These are phyloP conservation scores for Didymella exigua DNA, from an alignment of 2,329 filamentous ascomycete genomes.

Conservation along the genomic window DNA sequence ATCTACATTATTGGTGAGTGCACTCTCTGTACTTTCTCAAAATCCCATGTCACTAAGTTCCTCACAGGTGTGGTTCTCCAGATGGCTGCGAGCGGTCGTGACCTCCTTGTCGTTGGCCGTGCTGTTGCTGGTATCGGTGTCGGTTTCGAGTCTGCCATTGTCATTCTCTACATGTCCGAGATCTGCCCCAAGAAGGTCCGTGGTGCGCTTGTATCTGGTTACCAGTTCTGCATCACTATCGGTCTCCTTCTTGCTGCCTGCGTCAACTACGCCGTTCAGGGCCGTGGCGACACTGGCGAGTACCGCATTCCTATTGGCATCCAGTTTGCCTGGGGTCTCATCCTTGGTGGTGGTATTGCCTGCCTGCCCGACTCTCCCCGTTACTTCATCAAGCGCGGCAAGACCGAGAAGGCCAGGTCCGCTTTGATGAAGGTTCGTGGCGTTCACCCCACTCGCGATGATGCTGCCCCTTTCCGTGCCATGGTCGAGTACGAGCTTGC, in stretches of 20 bases:
- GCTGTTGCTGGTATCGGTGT: constrained; percentile 41
- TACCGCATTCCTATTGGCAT: constrained; percentile 76
- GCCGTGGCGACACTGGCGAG: constrained; percentile 62
- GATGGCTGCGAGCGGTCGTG: constrained; percentile 12
- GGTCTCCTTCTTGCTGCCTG: constrained; percentile 68
- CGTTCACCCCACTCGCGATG: constrained; percentile 12
- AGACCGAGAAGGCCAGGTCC: constrained; percentile 65
- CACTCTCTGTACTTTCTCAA: constrained; percentile 14
- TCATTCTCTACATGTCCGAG: constrained; percentile 72
- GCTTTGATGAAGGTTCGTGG: constrained; percentile 65
- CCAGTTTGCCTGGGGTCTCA: constrained; percentile 72
- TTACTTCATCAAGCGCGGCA: constrained; percentile 57
- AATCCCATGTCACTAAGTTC: constrained; percentile 19
- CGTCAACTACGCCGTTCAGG: constrained; percentile 64
- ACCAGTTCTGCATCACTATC: constrained; percentile 71
- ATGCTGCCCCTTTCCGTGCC: constrained; percentile 3
- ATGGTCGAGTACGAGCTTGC: constrained; percentile 61
- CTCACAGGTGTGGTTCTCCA: constrained; percentile 15
- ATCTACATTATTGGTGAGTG: constrained; percentile 38
- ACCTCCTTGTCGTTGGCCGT: constrained; percentile 31
- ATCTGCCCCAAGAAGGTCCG: constrained; percentile 73
- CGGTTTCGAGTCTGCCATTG: constrained; percentile 37
- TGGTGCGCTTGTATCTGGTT: constrained; percentile 69
- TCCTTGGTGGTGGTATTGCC: constrained; percentile 58
- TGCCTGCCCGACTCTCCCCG: constrained; percentile 38